Percentiles rank a stretch among this genome's conserved stretches.
phyloP scores from a whole-genome alignment of 2,329 filamentous ascomycete species.

The Volutella citrinella region DNA sequence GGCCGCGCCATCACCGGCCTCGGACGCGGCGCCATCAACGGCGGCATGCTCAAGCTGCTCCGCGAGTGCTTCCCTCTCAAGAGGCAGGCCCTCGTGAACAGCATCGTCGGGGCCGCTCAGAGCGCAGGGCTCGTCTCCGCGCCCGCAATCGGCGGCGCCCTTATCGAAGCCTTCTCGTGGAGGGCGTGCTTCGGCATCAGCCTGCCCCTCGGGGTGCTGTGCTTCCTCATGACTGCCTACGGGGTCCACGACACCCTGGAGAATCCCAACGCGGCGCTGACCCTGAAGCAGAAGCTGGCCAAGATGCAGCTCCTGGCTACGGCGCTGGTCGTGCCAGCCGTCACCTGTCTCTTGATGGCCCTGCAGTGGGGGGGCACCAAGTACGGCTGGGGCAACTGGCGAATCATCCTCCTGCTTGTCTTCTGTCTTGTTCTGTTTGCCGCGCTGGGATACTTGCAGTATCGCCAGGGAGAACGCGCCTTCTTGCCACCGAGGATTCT shows the following conservation, averaged over 20 bases:
- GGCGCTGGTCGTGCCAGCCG: constrained; percentile 11
- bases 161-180: constrained; percentile 20
- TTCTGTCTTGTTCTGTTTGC: constrained; percentile 8
- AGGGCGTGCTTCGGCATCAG: constrained; percentile 24
- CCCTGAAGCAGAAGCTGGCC: constrained; percentile 14
- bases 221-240: constrained; percentile 14
- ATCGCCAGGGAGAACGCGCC: constrained; percentile 15
- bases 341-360: constrained; percentile 20
- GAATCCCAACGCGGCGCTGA: background rate
- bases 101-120: constrained; percentile 16
- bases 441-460: constrained; percentile 16
- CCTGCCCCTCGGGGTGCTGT: constrained; percentile 13
- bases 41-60: constrained; percentile 21
- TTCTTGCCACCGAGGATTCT: constrained; percentile 15
- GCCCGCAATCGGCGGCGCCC: constrained; percentile 15
- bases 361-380: constrained; percentile 21
- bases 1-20: constrained; percentile 36
- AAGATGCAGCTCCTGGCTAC: constrained; percentile 17
- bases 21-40: constrained; percentile 25
- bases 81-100: constrained; percentile 17
- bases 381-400: constrained; percentile 21
- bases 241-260: constrained; percentile 16
- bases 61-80: constrained; percentile 20
- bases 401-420: constrained; percentile 16
- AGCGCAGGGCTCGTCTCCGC: constrained; percentile 18